Evolutionary conservation across 1,284 basidiomycete genomes (phyloP), one percentile per base, ranked within the genome.

Genomic region (Ceratobasidium sp.): DNA sequence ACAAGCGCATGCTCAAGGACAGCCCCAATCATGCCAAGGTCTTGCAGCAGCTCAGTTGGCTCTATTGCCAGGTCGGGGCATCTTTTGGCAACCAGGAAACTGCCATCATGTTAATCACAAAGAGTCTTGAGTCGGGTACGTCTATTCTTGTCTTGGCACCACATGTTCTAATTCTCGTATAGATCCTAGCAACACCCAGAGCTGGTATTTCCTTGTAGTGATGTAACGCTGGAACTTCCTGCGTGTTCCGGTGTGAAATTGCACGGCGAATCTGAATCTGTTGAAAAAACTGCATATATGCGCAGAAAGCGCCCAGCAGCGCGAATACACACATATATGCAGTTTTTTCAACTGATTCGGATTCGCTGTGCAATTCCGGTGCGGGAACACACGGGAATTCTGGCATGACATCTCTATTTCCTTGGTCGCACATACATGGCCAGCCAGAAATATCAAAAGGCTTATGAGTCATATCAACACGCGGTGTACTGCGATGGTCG

Each of bases 391-490:
- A n/a, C n/a, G n/a, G n/a, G n/a, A n/a, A n/a, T n/a, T n/a, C n/a
- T n/a, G n/a, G n/a, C n/a, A n/a, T n/a, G n/a, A n/a, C n/a, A n/a
- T n/a, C n/a, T n/a, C n/a, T 99, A 99, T 85, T 90, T 99, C 57
- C 92, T 99, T 76, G 97, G 97, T 62, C 94, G 97, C 79, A 96
- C 97, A 0, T 99, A 97, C 86, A 99, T 99, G 97, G 95, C 96
- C 5, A 95, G 95, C n/a, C 94, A 96, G 85, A 97, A 98, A 84
- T 98, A 98, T 88, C 99, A 98, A 90, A 99, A 99, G 86, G 98
- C 98, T 1, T 99, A 99, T 87, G 97, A 99, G 86, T 97, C 97
- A 0, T 99, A 99, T 83, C 97, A 99, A 83, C 97, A 99, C 85
- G 97, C 97, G 4, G 97, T 99, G 33, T 99, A 99, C 85, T 93